Percentiles rank a stretch among this genome's conserved stretches.
phyloP scores from a whole-genome alignment of 73 alveolate species.

The Uronychia setigera region DNA sequence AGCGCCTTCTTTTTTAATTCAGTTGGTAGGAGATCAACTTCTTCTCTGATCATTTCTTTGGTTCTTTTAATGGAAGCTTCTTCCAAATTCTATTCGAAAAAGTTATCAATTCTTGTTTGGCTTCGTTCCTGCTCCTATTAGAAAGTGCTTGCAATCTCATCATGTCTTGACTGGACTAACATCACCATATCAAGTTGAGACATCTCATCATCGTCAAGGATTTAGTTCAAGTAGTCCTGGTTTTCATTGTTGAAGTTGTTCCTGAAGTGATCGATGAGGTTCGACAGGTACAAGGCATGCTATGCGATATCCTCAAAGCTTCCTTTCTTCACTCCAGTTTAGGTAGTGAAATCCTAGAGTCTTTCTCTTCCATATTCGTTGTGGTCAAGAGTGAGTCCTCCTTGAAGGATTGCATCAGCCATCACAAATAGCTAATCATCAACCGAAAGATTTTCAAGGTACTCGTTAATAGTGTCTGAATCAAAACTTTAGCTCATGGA shows the following conservation, averaged over 20 bases:
- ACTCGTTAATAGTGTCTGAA: neutral
- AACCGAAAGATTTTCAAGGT: neutral
- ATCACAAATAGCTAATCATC: neutral
- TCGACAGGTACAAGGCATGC: conserved; percentile 19
- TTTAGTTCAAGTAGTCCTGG: neutral
- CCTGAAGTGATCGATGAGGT: conserved; percentile 2
- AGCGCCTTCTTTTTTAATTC: too few species aligned
- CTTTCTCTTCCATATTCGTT: neutral
- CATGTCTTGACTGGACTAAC: too few species aligned
- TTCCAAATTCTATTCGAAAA: too few species aligned
- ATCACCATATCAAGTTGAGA: too few species aligned
- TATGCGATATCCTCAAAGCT: conserved; percentile 22
- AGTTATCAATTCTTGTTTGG: too few species aligned
- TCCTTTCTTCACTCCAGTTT: neutral
- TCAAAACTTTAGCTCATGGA: too few species aligned
- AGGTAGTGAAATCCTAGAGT: neutral
- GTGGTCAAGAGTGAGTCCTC: neutral
- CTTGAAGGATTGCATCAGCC: neutral
- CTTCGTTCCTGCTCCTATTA: too few species aligned
- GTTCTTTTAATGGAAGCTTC: too few species aligned
- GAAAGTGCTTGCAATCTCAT: too few species aligned
- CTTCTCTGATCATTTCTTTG: too few species aligned
- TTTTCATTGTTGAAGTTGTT: neutral
- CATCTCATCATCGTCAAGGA: too few species aligned
- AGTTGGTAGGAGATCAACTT: too few species aligned